These are phyloP conservation scores for Pseudocercospora musae DNA, from an alignment of 2,329 filamentous ascomycete species.

Conservation along the genomic window DNA sequence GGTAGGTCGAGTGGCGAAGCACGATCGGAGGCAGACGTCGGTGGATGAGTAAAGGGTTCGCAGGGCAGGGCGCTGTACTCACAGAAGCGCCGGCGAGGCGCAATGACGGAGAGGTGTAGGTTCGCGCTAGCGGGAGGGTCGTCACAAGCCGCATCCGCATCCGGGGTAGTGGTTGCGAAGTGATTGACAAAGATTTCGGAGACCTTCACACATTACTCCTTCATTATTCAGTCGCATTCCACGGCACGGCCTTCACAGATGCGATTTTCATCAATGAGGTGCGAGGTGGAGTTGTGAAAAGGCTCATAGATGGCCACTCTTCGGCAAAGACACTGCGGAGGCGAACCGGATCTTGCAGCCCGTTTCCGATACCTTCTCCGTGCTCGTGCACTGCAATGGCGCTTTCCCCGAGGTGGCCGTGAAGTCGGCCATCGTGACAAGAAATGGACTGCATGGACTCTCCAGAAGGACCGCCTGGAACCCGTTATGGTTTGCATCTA, in stretches of 20 bases:
- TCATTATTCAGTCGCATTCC: not conserved
- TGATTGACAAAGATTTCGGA: not conserved
- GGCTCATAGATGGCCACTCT: not conserved
- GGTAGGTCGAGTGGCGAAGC: not conserved
- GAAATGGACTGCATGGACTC: no score
- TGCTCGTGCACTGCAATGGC: not conserved
- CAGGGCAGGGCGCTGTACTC: not conserved
- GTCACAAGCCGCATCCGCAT: slow-evolving; percentile 2
- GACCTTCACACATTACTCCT: not conserved
- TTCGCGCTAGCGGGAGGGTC: not conserved
- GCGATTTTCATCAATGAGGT: not conserved
- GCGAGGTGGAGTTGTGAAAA: not conserved
- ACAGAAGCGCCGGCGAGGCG: not conserved
- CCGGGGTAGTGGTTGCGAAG: not conserved
- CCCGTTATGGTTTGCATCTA: no score
- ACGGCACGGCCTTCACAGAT: not conserved
- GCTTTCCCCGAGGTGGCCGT: not conserved
- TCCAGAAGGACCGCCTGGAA: no score
- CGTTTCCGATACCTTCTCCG: not conserved
- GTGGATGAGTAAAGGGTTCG: slow-evolving; percentile 3
- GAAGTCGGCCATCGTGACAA: no score
- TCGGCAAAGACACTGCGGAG: not conserved
- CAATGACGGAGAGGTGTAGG: not conserved
- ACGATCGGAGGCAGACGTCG: not conserved
- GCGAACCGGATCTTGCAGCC: not conserved